A percentile compares a stretch with the other conserved stretches of the same genome.
Evolutionary conservation across 768 basidiomycete genomes (phyloP).

Genomic region (Hygrophorus pudorinus): DNA sequence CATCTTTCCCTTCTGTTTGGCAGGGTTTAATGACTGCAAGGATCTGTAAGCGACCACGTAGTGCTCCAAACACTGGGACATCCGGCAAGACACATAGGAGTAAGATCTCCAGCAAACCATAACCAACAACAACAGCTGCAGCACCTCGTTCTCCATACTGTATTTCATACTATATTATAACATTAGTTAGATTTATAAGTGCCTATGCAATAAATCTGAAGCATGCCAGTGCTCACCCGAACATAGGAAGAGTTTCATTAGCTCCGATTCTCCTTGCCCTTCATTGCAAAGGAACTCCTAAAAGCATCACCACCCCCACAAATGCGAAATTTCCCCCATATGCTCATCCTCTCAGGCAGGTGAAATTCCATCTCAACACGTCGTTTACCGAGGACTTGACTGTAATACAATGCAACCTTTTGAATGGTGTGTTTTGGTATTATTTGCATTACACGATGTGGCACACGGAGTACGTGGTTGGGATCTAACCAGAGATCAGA

Average conservation of each 20-base stretch:
- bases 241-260: slow-evolving; percentile 2
- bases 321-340: slow-evolving; percentile 19
- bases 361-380: not conserved
- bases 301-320: slow-evolving; percentile 17
- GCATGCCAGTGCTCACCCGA: slow-evolving; percentile 1
- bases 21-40: slow-evolving; percentile 10
- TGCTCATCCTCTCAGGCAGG: slow-evolving; percentile 10
- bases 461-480: slow-evolving; percentile 8
- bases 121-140: slow-evolving; percentile 1
- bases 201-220: not conserved
- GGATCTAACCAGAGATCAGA: slow-evolving; percentile 11
- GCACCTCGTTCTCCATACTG: not conserved
- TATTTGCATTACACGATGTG: slow-evolving; percentile 4
- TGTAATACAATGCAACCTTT: slow-evolving; percentile 13
- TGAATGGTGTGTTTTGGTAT: slow-evolving; percentile 5
- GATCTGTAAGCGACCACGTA: slow-evolving; percentile 1
- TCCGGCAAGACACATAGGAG: slow-evolving; percentile 6
- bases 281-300: slow-evolving; percentile 1
- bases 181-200: not conserved
- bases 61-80: not conserved
- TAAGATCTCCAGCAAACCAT: slow-evolving; percentile 11
- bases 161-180: slow-evolving; percentile 1
- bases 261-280: not conserved
- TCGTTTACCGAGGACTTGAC: slow-evolving; percentile 3
- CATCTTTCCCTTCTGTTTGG: slow-evolving; percentile 9